These are phyloP conservation scores for Omphalotus guepiniiformis DNA, from an alignment of 768 basidiomycete species.

Conservation along the genomic window DNA sequence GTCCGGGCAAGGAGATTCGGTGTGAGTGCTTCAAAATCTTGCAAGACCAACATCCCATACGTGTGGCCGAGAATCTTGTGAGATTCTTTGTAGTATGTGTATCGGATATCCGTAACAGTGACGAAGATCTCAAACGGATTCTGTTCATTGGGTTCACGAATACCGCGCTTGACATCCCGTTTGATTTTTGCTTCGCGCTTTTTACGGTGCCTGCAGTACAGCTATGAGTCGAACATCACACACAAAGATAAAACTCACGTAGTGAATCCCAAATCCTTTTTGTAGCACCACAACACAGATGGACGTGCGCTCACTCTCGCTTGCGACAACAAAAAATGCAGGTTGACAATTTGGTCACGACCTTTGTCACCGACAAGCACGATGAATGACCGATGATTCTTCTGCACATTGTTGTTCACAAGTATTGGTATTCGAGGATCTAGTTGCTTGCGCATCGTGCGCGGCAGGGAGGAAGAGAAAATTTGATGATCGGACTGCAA, in stretches of 20 bases:
- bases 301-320: constrained; percentile 85
- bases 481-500: neutral
- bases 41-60: constrained; percentile 94
- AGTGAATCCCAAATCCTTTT: constrained; percentile 96
- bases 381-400: constrained; percentile 92
- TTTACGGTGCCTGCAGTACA: constrained; percentile 75
- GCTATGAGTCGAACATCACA: neutral
- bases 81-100: constrained; percentile 98
- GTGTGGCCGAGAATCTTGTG: constrained; percentile 97
- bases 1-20: constrained; percentile 96
- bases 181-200: constrained; percentile 97
- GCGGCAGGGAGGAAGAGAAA: constrained; percentile 56
- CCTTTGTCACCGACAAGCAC: constrained; percentile 94
- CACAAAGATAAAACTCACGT: constrained; percentile 47
- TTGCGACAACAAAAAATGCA: constrained; percentile 93
- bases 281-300: constrained; percentile 97
- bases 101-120: constrained; percentile 97
- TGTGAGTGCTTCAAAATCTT: constrained; percentile 98
- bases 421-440: constrained; percentile 91
- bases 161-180: constrained; percentile 90
- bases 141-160: constrained; percentile 92
- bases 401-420: constrained; percentile 90
- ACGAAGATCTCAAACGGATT: constrained; percentile 98
- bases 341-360: constrained; percentile 92
- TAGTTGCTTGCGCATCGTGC: constrained; percentile 78